Percentiles rank a stretch among this genome's conserved stretches.
phyloP scores from a whole-genome alignment of 1,284 basidiomycete species.

The Cutaneotrichosporon cutaneum region DNA sequence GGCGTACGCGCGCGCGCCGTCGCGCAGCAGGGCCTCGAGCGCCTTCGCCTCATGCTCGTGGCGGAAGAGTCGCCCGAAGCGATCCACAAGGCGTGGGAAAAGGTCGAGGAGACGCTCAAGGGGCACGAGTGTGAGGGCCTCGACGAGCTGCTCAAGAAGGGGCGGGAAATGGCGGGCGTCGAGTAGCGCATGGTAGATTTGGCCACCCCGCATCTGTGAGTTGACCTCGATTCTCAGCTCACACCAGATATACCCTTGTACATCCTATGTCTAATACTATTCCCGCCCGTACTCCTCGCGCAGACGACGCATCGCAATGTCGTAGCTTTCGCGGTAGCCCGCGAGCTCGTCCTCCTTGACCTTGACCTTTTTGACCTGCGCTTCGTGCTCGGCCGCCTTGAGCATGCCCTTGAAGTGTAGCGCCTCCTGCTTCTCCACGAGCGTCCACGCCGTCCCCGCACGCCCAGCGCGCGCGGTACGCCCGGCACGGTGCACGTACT shows the following conservation, averaged over 20 bases:
- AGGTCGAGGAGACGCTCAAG: conserved; percentile 12
- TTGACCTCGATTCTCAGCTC: background rate
- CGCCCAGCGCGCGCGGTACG: conserved; percentile 89
- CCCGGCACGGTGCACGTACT: conserved; percentile 95
- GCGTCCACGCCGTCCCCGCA: conserved; percentile 82
- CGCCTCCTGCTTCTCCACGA: conserved; percentile 96
- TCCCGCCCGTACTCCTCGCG: conserved; percentile 32
- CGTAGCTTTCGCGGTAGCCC: conserved; percentile 63
- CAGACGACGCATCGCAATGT: conserved; percentile 49
- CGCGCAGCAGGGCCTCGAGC: conserved; percentile 21
- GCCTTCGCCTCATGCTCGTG: conserved; percentile 36
- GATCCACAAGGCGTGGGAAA: conserved; percentile 14
- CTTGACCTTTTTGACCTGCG: conserved; percentile 69
- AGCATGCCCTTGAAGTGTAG: conserved; percentile 85
- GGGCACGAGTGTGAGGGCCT: conserved; percentile 1
- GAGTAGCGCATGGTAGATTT: background rate
- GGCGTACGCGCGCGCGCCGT: conserved; percentile 12
- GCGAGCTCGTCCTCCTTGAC: conserved; percentile 66
- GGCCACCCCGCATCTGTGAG: conserved; percentile 1
- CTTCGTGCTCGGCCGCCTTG: conserved; percentile 69
- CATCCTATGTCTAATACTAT: conserved; percentile 13
- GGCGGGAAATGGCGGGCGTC: conserved; percentile 14
- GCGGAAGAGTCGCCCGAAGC: conserved; percentile 29
- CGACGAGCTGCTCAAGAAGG: conserved; percentile 17
- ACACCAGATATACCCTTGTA: conserved; percentile 8